These are phyloP conservation scores for Agastache rugosa DNA, from an alignment of 257 asterid genomes.

Conservation along the genomic window DNA sequence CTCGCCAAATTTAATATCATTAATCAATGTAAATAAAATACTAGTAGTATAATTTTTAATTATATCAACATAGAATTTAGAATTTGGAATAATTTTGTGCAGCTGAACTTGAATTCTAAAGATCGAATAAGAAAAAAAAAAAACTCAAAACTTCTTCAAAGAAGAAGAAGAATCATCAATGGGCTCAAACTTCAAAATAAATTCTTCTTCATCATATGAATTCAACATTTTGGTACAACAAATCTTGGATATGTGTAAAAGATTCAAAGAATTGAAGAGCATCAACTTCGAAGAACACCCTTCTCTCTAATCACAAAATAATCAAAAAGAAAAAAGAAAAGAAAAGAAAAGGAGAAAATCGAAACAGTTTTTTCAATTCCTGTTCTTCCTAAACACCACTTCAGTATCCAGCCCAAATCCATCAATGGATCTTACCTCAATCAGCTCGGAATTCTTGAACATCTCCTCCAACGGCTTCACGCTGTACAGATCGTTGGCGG, in stretches of 20 bases:
- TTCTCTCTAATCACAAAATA: neutral
- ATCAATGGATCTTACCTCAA: slow-evolving; percentile 63
- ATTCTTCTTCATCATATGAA: neutral
- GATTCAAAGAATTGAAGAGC: slow-evolving; percentile 25
- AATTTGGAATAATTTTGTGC: too few species aligned
- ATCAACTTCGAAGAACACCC: neutral
- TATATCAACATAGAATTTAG: too few species aligned
- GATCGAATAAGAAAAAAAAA: too few species aligned
- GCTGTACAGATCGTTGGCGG: slow-evolving; percentile 86
- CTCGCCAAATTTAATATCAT: neutral
- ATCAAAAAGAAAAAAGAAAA: neutral
- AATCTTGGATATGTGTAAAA: slow-evolving; percentile 9
- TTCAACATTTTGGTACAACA: slow-evolving; percentile 17
- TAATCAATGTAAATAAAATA: too few species aligned
- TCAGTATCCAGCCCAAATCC: slow-evolving; percentile 95
- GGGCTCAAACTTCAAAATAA: neutral
- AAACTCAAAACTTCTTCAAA: too few species aligned
- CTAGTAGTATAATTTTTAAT: too few species aligned
- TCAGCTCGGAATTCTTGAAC: slow-evolving; percentile 67
- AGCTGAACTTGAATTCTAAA: too few species aligned
- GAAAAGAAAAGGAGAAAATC: neutral
- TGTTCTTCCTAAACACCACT: slow-evolving; percentile 70
- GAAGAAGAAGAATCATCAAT: too few species aligned
- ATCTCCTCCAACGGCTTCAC: slow-evolving; percentile 74
- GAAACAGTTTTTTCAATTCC: neutral